phyloP scores from a whole-genome alignment of 2,329 filamentous ascomycete genomes.

The Pestalotiopsis fici region DNA sequence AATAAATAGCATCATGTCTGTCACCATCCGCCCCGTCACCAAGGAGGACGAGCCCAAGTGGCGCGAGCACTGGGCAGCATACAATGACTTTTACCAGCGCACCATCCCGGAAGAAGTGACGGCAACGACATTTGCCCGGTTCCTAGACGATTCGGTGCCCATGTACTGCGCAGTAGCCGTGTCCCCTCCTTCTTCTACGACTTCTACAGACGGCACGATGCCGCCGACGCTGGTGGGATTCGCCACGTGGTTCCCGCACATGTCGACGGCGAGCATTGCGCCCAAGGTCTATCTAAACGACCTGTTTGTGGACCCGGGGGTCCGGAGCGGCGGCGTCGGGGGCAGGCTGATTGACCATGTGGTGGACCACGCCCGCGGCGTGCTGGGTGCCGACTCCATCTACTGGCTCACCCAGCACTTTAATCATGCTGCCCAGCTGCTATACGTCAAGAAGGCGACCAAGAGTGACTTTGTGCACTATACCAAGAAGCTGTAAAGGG shows the following conservation, averaged over 20 bases:
- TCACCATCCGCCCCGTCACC: background rate
- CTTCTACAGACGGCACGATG: background rate
- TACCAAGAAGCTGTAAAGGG: background rate
- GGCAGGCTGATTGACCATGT: conserved; percentile 1
- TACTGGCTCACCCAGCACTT: conserved; percentile 4
- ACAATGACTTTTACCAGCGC: conserved; percentile 1
- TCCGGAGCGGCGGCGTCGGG: background rate
- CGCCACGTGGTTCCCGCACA: conserved; percentile 3
- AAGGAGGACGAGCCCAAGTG: conserved; percentile 4
- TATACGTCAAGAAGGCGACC: conserved; percentile 1
- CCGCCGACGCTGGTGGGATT: background rate
- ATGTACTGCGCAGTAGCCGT: background rate
- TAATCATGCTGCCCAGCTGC: conserved; percentile 1
- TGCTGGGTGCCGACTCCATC: background rate
- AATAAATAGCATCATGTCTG: background rate
- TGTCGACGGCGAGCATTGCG: background rate
- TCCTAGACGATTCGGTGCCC: background rate
- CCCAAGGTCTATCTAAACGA: background rate
- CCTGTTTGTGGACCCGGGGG: background rate
- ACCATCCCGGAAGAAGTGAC: background rate
- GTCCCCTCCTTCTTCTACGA: background rate
- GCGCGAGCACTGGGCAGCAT: background rate
- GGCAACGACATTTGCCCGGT: background rate
- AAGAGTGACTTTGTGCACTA: conserved; percentile 3
- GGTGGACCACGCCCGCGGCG: background rate